These are phyloP conservation scores for Coemansia sp. DNA, from an alignment of 192 early-diverging fungal genomes.

Conservation along the genomic window DNA sequence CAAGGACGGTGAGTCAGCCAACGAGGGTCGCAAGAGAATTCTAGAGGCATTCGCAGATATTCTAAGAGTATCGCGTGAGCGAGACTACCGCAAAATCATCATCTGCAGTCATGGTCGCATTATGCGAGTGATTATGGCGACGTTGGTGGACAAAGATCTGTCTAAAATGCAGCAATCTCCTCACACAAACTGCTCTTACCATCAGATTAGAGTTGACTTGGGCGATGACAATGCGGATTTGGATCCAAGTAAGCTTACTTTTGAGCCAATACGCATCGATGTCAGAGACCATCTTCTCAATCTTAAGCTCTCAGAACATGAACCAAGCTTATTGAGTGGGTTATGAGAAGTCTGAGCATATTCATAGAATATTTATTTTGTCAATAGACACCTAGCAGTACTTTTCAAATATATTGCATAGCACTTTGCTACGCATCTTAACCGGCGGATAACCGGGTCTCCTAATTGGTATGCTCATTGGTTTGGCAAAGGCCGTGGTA, in stretches of 20 bases:
- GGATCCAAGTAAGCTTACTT: conserved; percentile 22
- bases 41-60: conserved; percentile 28
- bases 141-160: conserved; percentile 39
- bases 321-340: not conserved
- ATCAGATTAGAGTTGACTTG: conserved; percentile 34
- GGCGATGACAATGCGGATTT: conserved; percentile 1
- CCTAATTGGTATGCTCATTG: too few species aligned
- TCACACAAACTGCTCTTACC: conserved; percentile 49
- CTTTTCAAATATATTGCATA: too few species aligned
- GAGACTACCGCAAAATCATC: conserved; percentile 16
- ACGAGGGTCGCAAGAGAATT: conserved; percentile 30
- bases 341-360: not conserved
- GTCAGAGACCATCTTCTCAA: conserved; percentile 35
- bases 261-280: conserved; percentile 30
- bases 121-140: conserved; percentile 45
- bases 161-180: conserved; percentile 29
- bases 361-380: not conserved
- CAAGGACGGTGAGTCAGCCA: conserved; percentile 39
- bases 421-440: too few species aligned
- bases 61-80: conserved; percentile 11
- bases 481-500: too few species aligned
- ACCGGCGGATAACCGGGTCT: too few species aligned
- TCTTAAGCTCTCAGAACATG: conserved; percentile 1
- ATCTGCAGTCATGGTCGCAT: conserved; percentile 48
- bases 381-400: too few species aligned